Conservation (phyloP, 163 green algal genomes). For the Chlorella variabilis region DNA sequence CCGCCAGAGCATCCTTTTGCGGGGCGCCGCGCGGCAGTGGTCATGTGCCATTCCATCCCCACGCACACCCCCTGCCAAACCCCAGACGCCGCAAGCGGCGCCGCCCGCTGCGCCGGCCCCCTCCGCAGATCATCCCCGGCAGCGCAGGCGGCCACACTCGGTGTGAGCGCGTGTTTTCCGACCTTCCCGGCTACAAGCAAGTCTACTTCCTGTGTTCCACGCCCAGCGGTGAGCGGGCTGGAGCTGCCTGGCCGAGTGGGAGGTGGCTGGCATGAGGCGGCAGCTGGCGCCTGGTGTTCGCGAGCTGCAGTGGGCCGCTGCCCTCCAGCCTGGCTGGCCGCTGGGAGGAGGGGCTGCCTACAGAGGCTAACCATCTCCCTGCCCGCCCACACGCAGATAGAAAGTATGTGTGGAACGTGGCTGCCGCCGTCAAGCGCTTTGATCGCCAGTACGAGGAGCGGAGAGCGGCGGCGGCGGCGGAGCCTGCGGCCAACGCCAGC, state of each 20-base stretch:
- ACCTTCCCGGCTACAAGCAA: slow-evolving; percentile 23
- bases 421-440: slow-evolving; percentile 19
- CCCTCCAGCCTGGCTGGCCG: neutral
- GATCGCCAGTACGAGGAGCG: slow-evolving; percentile 6
- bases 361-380: too few relatives aligned
- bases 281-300: neutral
- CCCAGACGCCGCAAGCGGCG: too few relatives aligned
- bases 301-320: neutral
- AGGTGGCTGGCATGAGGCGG: too few relatives aligned
- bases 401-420: slow-evolving; percentile 1
- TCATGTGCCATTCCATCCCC: too few relatives aligned
- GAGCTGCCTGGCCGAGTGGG: neutral
- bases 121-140: neutral
- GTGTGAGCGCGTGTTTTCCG: neutral
- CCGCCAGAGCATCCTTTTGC: too few relatives aligned
- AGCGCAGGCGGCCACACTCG: neutral
- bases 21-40: too few relatives aligned
- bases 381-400: neutral
- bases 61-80: too few relatives aligned
- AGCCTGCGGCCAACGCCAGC: too few relatives aligned
- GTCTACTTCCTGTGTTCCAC: slow-evolving; percentile 24
- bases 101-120: too few relatives aligned
- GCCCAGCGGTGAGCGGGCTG: neutral
- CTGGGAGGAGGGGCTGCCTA: neutral
- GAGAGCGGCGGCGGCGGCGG: neutral